Evolutionary conservation across 202 grass and related monocot species (phyloP), one percentile per base, ranked within the genome.

Genomic region (Cymbopogon flexuosus): DNA sequence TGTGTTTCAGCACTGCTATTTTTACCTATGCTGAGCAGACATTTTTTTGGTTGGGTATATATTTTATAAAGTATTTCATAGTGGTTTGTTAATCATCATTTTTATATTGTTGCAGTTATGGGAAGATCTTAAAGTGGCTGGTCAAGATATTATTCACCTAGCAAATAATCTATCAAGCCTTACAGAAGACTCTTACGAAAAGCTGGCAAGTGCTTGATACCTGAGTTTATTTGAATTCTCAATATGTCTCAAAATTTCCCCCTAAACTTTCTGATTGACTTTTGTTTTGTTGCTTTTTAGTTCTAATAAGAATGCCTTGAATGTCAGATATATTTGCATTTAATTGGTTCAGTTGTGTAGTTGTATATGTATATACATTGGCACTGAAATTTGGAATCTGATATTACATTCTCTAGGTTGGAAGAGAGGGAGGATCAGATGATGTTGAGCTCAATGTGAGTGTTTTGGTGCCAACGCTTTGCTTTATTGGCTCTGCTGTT

Each of bases 161-260:
- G 86, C 93, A 82, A 91, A 75, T 86, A 87, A 56, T 70, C 93
- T 96, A 91, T 93, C 93, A 89, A 70, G 36, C 68, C 45, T 96
- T 63, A 90, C 93, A 82, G 80, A 79, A 73, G 68, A 83, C 46
- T 90, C 84, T 5, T 85, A 71, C 23, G 10, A 61, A 72, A 91
- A 91, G 51, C 82, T 91, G 84, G 93, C 85, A 88, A 82, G 82
- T 60, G 43, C 63, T 77, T 72, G 10, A 76, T 66, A 57, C 16
- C 3, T 75, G 42, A 70, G 24, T 72, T 79, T 60, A 43, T 79
- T 74, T 16, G 9, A 80, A 10, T 43, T 78, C 58, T 65, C 68
- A 46, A 46, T 73, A 22, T 66, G 6, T 45, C 75, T 41, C 33
- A 71, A n/a, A 16, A n/a, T 8, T 4, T 33, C 68, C 30, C 42